Evolutionary conservation across 768 basidiomycete genomes (phyloP), one percentile per base, ranked within the genome.

Genomic region (Panus rudis): DNA sequence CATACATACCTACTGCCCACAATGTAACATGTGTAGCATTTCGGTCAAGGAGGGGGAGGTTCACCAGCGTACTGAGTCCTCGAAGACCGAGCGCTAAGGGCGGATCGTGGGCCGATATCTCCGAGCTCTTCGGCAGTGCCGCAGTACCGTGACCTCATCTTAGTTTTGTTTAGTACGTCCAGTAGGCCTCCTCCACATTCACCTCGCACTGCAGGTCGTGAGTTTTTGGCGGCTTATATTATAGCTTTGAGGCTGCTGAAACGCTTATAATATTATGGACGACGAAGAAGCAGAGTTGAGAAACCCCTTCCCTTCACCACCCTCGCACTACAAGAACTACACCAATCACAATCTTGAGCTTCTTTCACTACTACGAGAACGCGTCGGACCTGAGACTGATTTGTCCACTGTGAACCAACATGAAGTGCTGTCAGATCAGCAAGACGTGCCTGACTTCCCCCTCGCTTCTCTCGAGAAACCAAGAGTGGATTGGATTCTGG

Each of bases 231-330:
- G n/a, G n/a, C 16, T 35, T 20, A 11, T 14, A 5, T 19, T 37
- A 35, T 4, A 26, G 24, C 16, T 22, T 23, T 20, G 27, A 19
- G 20, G 4, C 19, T n/a, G 22, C 4, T n/a, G 6, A 6, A 21
- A n/a, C n/a, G n/a, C n/a, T n/a, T n/a, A n/a, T n/a, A 19, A 28
- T 34, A 35, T 43, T 49, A 81, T 81, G 77, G 78, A 81, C 30
- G 71, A 70, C 55, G 81, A 85, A 46, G 81, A 87, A 43, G 72
- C 79, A 43, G 85, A 88, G 53, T 69, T 90, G 35, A 76, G 83
- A 54, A 90, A 88, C 62, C 88, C 86, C 8, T 94, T 93, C 59
- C 92, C 92, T 20, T 86, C 86, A 4, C 91, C 91, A 1, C 88
- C 91, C 0, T 84, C 84, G 12, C 84, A 87, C 57, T 90, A 91